These are phyloP conservation scores for Melaleuca alternifolia DNA, from an alignment of 345 rosid species.

Conservation along the genomic window DNA sequence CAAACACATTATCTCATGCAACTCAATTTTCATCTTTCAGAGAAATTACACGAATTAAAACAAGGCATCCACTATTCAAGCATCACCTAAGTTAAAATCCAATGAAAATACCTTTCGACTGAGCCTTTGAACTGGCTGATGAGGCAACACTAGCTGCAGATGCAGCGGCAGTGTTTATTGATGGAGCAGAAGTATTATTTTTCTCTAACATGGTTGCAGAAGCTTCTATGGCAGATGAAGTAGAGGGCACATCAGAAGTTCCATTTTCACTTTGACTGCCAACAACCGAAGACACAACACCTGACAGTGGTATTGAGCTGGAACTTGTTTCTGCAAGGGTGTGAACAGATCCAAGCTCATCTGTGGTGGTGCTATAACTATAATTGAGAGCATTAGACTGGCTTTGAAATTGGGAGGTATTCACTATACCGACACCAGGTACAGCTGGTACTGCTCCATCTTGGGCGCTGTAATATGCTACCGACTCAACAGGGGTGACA, in stretches of 20 bases:
- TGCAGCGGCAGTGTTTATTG: constrained; percentile 12
- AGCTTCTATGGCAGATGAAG: constrained; percentile 14
- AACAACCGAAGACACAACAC: constrained; percentile 12
- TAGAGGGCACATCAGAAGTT: constrained; percentile 23
- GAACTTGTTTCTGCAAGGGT: constrained; percentile 12
- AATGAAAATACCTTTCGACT: constrained; percentile 56
- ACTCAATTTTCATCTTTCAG: background rate
- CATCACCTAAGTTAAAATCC: background rate
- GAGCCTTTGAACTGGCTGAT: constrained; percentile 34
- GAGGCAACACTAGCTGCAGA: constrained; percentile 22
- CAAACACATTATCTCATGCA: background rate
- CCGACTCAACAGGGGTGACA: constrained; percentile 33
- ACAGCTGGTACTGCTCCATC: constrained; percentile 33
- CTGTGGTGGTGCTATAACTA: constrained; percentile 8
- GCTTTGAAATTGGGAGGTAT: constrained; percentile 28
- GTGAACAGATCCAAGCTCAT: constrained; percentile 12
- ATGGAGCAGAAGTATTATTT: constrained; percentile 14
- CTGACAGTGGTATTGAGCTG: constrained; percentile 2
- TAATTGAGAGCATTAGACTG: constrained; percentile 28
- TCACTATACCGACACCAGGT: constrained; percentile 21
- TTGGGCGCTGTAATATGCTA: constrained; percentile 47
- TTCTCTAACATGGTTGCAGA: constrained; percentile 12
- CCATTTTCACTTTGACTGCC: constrained; percentile 14
- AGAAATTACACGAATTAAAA: background rate
- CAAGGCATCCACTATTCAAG: background rate